Evolutionary conservation across 2,329 filamentous ascomycete species (phyloP), one percentile per base, ranked within the genome.

Genomic region (Aspergillus thermomutatus): DNA sequence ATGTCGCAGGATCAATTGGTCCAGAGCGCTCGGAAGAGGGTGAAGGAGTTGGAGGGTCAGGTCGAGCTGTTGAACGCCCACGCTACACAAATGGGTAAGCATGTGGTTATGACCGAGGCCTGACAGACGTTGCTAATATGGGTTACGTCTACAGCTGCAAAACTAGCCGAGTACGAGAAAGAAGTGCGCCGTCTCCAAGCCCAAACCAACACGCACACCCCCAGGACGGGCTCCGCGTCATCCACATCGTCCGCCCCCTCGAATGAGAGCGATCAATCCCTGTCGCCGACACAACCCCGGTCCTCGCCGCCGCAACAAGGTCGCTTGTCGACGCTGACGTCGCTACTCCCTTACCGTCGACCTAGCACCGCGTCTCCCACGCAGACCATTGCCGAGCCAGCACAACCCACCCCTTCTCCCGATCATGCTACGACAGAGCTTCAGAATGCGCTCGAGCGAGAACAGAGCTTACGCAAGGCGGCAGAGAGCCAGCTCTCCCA

Each of bases 161-260:
- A 78, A 69, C 79, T 85, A 60, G 82, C 83, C 65, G 82, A 86
- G 69, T 87, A 86, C 70, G 84, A 87, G 76, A 83, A 86, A 61
- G 82, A 87, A 67, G 74, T 87, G 25, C 81, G 78, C 54, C 75
- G 74, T 52, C 74, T 87, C 31, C 73, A 72, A 66, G 64, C 70
- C 31, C 67, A 73, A 64, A 50, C 63, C 14, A 58, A 65, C 50
- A 57, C 65, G 17, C 59, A 64, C 31, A 64, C 61, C 28, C 57
- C 66, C 9, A 59, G 63, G 54, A 68, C 62, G 54, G 59, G 58
- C 57, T 60, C 69, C 6, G 59, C 65, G n/a, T 63, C 66, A 28
- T 67, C 70, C n/a, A 62, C 69, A 26, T 64, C 66, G 25, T 64
- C 65, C 10, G 56, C 65, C 11, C 66, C 64, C 11, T 66, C 69